Conservation (phyloP, 306 rosid genomes). For the Fragaria nilgerrensis region DNA sequence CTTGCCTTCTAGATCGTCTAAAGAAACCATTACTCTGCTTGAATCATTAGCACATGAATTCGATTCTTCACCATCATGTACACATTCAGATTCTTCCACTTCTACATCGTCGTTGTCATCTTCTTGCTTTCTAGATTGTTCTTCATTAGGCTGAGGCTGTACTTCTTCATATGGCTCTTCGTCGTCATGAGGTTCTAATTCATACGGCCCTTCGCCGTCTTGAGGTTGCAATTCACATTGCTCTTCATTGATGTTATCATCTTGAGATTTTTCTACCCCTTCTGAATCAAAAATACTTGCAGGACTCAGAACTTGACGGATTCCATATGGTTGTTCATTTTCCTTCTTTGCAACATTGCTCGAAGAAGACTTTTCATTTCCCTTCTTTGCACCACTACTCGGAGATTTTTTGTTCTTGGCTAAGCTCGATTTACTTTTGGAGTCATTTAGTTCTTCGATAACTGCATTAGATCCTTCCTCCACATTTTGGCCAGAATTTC, state of each 20-base stretch:
- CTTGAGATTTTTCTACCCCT: neutral
- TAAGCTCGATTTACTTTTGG: neutral
- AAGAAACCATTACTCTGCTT: neutral
- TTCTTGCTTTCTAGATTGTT: neutral
- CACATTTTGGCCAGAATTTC: neutral
- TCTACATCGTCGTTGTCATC: neutral
- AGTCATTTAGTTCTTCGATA: neutral
- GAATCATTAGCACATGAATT: neutral
- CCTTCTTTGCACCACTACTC: neutral
- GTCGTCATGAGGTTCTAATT: too few species aligned
- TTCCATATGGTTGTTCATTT: neutral
- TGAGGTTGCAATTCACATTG: neutral
- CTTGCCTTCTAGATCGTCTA: neutral
- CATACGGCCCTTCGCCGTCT: neutral
- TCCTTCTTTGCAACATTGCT: neutral
- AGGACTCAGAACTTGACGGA: neutral
- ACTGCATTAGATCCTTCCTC: neutral
- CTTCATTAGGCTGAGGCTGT: too few species aligned
- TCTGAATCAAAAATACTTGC: neutral
- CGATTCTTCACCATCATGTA: neutral
- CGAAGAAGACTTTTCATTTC: neutral
- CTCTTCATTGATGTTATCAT: neutral
- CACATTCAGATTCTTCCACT: neutral
- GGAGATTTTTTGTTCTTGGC: neutral
- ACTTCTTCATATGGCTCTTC: too few species aligned